Evolutionary conservation across 2,329 filamentous ascomycete species (phyloP).

Genomic region (Epichloe baconii): DNA sequence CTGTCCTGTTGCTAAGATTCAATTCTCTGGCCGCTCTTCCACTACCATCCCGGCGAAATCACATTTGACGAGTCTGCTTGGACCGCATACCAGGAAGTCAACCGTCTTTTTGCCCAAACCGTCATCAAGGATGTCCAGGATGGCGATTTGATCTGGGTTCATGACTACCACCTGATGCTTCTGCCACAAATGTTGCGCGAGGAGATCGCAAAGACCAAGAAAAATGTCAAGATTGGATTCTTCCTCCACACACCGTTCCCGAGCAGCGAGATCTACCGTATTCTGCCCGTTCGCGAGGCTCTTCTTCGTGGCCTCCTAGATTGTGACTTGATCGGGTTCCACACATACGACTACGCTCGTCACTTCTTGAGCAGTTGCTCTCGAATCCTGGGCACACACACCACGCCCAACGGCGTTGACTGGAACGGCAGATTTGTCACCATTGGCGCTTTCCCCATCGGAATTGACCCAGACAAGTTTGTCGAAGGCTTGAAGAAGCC

Average conservation of each 20-base stretch:
- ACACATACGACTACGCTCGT: constrained; percentile 97
- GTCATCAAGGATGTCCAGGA: constrained; percentile 81
- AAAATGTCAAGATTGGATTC: constrained; percentile 95
- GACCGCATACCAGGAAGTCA: constrained; percentile 87
- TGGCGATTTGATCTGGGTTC: constrained; percentile 92
- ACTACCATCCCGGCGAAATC: constrained; percentile 97
- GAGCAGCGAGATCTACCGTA: constrained; percentile 92
- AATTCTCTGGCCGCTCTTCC: constrained; percentile 96
- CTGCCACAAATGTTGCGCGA: constrained; percentile 90
- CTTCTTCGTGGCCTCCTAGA: constrained; percentile 78
- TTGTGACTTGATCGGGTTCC: constrained; percentile 93
- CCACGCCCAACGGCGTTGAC: constrained; percentile 86
- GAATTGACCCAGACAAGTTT: constrained; percentile 96
- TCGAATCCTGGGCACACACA: constrained; percentile 68
- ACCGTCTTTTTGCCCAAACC: constrained; percentile 79
- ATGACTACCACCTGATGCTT: constrained; percentile 97
- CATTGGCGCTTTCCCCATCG: constrained; percentile 92
- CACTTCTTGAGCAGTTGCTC: constrained; percentile 96
- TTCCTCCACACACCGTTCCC: constrained; percentile 97
- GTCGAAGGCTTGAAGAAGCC: constrained; percentile 75
- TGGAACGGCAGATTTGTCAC: constrained; percentile 81
- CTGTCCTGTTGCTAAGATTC: constrained; percentile 48
- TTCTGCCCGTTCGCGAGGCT: constrained; percentile 81
- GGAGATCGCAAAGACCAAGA: constrained; percentile 65
- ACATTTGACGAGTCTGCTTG: constrained; percentile 94